Conservation (phyloP, 176 grass and related monocot genomes). For the Ensete glaucum region DNA sequence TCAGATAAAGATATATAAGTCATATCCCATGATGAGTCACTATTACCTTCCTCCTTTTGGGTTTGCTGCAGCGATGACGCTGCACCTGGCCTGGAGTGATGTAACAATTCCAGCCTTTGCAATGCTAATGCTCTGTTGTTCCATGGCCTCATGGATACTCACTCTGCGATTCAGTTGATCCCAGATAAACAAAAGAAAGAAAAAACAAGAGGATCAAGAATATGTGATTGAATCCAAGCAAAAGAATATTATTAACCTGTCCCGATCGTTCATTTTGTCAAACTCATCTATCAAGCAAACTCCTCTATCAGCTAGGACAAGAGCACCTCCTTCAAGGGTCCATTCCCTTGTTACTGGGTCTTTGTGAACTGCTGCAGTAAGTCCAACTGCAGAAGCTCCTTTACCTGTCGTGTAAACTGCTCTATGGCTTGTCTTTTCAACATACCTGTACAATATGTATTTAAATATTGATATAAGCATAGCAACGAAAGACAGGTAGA, state of each 20-base stretch:
- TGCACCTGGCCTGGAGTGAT: constrained; percentile 94
- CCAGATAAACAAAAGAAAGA: not conserved
- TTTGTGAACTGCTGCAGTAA: constrained; percentile 93
- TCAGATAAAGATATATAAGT: constrained; percentile 4
- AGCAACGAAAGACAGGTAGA: not conserved
- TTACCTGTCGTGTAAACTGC: constrained; percentile 98
- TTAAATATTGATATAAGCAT: not conserved
- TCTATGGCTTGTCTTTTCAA: constrained; percentile 92
- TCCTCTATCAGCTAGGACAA: constrained; percentile 93
- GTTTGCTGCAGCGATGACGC: constrained; percentile 98
- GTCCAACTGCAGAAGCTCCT: constrained; percentile 93
- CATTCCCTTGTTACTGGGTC: constrained; percentile 98
- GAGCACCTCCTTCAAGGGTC: constrained; percentile 94
- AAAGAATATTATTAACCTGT: constrained; percentile 47
- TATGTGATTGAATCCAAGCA: not conserved
- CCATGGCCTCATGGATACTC: constrained; percentile 99
- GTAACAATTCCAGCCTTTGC: constrained; percentile 96
- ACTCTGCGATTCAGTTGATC: constrained; percentile 45
- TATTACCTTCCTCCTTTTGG: constrained; percentile 82
- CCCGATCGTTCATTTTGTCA: constrained; percentile 99
- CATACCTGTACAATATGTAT: constrained; percentile 49
- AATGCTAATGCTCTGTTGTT: constrained; percentile 99
- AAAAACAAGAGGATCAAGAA: constrained; percentile 5
- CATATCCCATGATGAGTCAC: constrained; percentile 8
- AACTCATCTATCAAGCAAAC: constrained; percentile 99